Conservation (phyloP, 768 basidiomycete genomes). For the Auricularia cornea region DNA sequence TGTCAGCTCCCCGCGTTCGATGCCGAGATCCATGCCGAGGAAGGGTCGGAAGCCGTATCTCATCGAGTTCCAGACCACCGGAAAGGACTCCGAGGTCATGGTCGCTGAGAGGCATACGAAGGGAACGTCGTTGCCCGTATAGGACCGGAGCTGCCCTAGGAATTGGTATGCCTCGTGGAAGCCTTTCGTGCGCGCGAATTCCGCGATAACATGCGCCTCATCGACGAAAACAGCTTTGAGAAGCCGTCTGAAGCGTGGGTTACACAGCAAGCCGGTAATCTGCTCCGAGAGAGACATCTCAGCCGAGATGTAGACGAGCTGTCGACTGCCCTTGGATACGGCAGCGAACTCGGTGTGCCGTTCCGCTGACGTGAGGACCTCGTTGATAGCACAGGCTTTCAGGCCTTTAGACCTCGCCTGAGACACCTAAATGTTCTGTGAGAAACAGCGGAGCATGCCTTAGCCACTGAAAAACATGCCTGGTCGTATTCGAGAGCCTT, state of each 20-base stretch:
- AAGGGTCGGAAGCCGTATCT: constrained; percentile 23
- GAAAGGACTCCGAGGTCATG: constrained; percentile 13
- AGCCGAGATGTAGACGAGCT: background rate
- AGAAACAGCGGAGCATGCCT: background rate
- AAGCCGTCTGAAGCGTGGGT: background rate
- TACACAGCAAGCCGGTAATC: background rate
- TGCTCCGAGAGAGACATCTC: background rate
- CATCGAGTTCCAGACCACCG: constrained; percentile 19
- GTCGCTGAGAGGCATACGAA: background rate
- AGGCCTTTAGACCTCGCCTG: constrained; percentile 20
- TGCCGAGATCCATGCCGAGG: constrained; percentile 25
- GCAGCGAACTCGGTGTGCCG: background rate
- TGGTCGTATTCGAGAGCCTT: constrained; percentile 24
- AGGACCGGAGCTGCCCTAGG: background rate
- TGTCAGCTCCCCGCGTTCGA: constrained; percentile 18
- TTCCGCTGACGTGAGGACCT: constrained; percentile 13
- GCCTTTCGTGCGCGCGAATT: background rate
- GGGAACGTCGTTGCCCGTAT: background rate
- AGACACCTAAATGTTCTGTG: constrained; percentile 3
- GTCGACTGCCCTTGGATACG: background rate
- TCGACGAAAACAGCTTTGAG: background rate
- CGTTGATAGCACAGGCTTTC: constrained; percentile 19
- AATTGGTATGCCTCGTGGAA: background rate
- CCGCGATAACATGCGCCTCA: background rate
- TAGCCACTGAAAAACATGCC: constrained; percentile 6